These are phyloP conservation scores for Mollisia scopiformis DNA, from an alignment of 2,329 filamentous ascomycete species.

Conservation along the genomic window DNA sequence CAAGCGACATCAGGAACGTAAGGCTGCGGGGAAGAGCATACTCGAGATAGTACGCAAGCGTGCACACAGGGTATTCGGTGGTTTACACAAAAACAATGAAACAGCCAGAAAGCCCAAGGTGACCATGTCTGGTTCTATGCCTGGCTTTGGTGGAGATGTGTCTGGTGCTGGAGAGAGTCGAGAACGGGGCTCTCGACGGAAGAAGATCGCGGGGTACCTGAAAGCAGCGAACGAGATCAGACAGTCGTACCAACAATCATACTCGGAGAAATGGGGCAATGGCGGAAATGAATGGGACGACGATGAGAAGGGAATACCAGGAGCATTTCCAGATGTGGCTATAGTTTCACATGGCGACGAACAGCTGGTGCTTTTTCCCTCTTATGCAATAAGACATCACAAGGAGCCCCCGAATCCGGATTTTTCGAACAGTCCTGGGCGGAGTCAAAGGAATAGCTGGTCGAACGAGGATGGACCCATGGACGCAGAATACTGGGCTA, in stretches of 20 bases:
- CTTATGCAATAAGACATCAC: constrained; percentile 70
- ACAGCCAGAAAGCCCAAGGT: constrained; percentile 27
- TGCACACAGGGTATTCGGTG: constrained; percentile 38
- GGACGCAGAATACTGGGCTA: constrained; percentile 75
- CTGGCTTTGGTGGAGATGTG: constrained; percentile 33
- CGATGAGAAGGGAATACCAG: constrained; percentile 61
- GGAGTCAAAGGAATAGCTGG: constrained; percentile 35
- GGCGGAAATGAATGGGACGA: constrained; percentile 46
- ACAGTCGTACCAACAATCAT: constrained; percentile 65
- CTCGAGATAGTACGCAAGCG: constrained; percentile 32
- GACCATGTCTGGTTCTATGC: constrained; percentile 38
- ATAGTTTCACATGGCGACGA: constrained; percentile 80
- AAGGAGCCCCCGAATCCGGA: constrained; percentile 34
- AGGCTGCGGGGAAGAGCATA: constrained; percentile 36
- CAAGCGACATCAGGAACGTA: constrained; percentile 52
- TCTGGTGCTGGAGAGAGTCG: constrained; percentile 36
- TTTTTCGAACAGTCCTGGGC: constrained; percentile 32
- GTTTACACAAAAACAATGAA: constrained; percentile 40
- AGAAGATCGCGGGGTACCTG: constrained; percentile 74
- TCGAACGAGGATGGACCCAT: constrained; percentile 47
- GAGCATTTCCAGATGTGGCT: constrained; percentile 82
- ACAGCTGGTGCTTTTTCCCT: constrained; percentile 94
- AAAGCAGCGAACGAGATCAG: constrained; percentile 73
- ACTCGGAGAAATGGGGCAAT: constrained; percentile 47
- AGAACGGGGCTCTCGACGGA: constrained; percentile 73